Percentiles rank a stretch among this genome's conserved stretches.
Conservation (phyloP, 73 alveolate species). For the Paramecium sonneborni region DNA sequence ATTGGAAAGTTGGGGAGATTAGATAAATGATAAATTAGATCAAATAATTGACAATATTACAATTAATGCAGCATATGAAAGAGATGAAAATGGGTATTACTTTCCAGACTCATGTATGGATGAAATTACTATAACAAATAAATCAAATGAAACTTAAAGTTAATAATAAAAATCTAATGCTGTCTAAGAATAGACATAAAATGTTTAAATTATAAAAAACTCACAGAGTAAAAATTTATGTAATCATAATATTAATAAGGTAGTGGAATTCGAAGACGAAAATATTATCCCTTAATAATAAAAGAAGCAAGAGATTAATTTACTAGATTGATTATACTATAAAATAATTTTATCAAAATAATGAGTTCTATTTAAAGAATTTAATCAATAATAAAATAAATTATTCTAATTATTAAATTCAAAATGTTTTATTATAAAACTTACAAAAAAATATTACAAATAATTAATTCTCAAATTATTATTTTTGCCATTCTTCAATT, state of each 20-base stretch:
- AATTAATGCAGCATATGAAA: background rate
- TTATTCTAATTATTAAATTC: too few relatives aligned
- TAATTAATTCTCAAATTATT: too few relatives aligned
- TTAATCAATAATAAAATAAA: too few relatives aligned
- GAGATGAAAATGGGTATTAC: slow-evolving; percentile 30
- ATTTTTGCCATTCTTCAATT: too few relatives aligned
- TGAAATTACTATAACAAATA: background rate
- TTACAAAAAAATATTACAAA: too few relatives aligned
- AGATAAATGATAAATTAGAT: slow-evolving; percentile 36
- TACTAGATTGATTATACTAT: background rate
- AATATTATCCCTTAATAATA: background rate
- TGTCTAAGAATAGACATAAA: too few relatives aligned
- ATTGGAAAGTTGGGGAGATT: slow-evolving; percentile 42
- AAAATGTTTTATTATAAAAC: too few relatives aligned
- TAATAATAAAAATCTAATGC: too few relatives aligned
- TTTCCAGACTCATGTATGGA: slow-evolving; percentile 59
- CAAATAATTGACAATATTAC: background rate
- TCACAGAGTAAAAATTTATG: background rate
- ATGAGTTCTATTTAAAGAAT: background rate
- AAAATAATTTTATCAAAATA: background rate
- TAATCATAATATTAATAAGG: background rate
- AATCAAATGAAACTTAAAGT: background rate
- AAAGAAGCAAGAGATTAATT: background rate
- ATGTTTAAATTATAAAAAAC: background rate
- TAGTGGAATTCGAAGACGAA: background rate